These are phyloP conservation scores for Magnolia sinica DNA, from an alignment of 164 flowering plant genomes.

Conservation along the genomic window DNA sequence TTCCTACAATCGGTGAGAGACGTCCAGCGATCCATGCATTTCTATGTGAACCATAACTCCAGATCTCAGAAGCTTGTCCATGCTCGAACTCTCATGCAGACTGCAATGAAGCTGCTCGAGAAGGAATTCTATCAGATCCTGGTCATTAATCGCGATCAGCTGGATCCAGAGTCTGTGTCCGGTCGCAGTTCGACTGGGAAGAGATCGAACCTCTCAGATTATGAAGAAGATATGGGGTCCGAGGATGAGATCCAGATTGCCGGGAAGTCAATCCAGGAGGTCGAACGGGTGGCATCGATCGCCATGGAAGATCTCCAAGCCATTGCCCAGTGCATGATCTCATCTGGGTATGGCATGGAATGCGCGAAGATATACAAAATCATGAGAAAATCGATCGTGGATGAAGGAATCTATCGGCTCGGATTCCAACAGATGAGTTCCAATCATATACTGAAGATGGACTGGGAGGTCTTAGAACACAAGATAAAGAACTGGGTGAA, in stretches of 20 bases:
- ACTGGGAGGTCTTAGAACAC: constrained; percentile 48
- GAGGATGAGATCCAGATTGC: constrained; percentile 30
- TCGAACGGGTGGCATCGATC: constrained; percentile 35
- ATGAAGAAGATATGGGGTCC: not conserved
- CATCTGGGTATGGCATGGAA: constrained; percentile 63
- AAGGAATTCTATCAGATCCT: constrained; percentile 73
- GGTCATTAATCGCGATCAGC: constrained; percentile 50
- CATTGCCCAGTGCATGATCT: constrained; percentile 69
- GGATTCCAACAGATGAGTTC: constrained; percentile 39
- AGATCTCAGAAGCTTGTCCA: constrained; percentile 26
- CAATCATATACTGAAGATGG: constrained; percentile 40
- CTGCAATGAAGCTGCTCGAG: constrained; percentile 61
- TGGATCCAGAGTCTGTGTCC: constrained; percentile 60
- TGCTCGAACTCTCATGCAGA: constrained; percentile 54
- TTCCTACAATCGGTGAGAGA: constrained; percentile 44
- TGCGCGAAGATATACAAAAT: constrained; percentile 49
- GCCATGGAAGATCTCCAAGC: constrained; percentile 48
- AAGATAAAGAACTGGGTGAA: constrained; percentile 56
- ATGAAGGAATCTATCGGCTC: constrained; percentile 56
- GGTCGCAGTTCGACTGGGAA: constrained; percentile 41
- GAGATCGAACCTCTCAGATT: constrained; percentile 16
- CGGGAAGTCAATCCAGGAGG: constrained; percentile 21
- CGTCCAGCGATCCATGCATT: constrained; percentile 67
- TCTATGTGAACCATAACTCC: constrained; percentile 26
- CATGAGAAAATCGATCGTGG: constrained; percentile 61